Conservation (phyloP, 2,329 filamentous ascomycete genomes). For the Sarocladium brachiariae region DNA sequence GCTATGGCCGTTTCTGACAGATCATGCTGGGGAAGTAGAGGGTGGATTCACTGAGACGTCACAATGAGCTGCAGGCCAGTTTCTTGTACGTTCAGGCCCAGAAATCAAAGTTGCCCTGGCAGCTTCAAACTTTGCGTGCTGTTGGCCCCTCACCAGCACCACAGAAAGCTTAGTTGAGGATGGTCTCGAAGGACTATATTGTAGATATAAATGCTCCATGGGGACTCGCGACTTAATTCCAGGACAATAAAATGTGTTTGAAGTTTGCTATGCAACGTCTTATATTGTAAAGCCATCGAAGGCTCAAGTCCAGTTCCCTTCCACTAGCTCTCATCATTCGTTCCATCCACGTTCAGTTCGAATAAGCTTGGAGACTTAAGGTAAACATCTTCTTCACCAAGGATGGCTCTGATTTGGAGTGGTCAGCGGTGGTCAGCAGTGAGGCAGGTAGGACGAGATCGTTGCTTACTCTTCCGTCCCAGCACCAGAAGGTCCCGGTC, state of each 20-base stretch:
- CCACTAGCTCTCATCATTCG: too few species aligned
- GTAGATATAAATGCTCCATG: neutral
- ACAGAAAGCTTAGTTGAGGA: neutral
- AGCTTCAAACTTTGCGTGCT: neutral
- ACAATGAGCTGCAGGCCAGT: neutral
- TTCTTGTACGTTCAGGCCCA: neutral
- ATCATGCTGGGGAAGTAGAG: neutral
- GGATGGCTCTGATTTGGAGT: neutral
- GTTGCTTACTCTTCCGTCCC: conserved; percentile 12
- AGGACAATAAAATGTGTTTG: too few species aligned
- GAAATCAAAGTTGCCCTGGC: neutral
- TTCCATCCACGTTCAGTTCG: too few species aligned
- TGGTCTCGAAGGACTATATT: neutral
- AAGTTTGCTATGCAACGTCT: too few species aligned
- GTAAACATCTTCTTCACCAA: too few species aligned
- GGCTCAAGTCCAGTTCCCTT: too few species aligned
- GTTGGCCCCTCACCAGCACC: neutral
- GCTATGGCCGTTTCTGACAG: neutral
- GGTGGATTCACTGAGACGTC: neutral
- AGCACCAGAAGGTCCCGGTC: conserved; percentile 12
- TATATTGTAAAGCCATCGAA: too few species aligned
- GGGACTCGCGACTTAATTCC: too few species aligned
- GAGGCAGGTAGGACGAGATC: neutral
- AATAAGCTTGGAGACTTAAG: too few species aligned
- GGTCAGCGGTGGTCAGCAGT: neutral